Conservation (phyloP, 129 eudicot species). For the Arctium lappa region DNA sequence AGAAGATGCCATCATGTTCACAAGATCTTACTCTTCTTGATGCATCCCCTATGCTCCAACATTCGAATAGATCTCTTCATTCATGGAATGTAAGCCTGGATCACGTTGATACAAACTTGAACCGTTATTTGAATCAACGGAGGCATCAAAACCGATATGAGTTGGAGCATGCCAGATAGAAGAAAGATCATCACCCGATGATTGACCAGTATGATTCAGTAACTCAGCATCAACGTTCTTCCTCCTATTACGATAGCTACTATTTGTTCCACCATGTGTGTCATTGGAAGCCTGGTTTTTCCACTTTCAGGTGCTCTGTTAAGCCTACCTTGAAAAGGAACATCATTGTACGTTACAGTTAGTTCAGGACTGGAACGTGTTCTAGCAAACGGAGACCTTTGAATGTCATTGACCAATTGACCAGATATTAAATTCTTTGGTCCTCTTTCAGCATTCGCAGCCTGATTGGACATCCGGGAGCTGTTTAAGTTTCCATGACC, state of each 20-base stretch:
- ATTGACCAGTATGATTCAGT: constrained; percentile 34
- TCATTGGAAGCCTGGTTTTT: constrained; percentile 19
- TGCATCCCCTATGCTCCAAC: constrained; percentile 19
- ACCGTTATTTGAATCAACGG: constrained; percentile 34
- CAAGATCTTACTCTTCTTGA: constrained; percentile 74
- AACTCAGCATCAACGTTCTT: constrained; percentile 47
- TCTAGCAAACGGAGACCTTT: constrained; percentile 68
- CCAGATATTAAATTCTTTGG: constrained; percentile 46
- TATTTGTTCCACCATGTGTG: constrained; percentile 21
- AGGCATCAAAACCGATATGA: constrained; percentile 34
- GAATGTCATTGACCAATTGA: constrained; percentile 47
- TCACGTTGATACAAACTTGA: constrained; percentile 33
- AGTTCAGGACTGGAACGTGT: constrained; percentile 87
- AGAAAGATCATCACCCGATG: constrained; percentile 36
- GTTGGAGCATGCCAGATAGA: constrained; percentile 34
- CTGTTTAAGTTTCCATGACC: constrained; percentile 37
- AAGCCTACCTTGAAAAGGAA: constrained; percentile 36
- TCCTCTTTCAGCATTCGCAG: constrained; percentile 15
- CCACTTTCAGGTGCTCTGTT: constrained; percentile 20
- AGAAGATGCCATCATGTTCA: constrained; percentile 81
- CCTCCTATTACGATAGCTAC: constrained; percentile 36
- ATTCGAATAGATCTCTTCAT: constrained; percentile 47
- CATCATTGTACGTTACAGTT: constrained; percentile 47
- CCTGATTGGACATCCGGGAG: constrained; percentile 31
- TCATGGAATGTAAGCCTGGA: constrained; percentile 19